Evolutionary conservation across 202 grass and related monocot species (phyloP), one percentile per base, ranked within the genome.

Genomic region (Carex arenaria): DNA sequence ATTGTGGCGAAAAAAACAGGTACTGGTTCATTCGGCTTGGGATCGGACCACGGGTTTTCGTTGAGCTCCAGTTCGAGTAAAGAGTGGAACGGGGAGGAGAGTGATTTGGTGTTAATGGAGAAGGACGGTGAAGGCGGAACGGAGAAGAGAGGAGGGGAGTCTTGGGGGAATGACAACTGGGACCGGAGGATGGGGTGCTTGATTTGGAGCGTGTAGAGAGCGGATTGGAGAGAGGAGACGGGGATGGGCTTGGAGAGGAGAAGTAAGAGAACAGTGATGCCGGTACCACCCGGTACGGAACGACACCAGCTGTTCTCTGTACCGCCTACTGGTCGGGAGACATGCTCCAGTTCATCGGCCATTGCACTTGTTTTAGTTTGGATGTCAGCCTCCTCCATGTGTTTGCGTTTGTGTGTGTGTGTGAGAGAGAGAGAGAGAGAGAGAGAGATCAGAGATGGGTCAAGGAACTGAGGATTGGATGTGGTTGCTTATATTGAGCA

Each of bases 1-100:
- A 90, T 61, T 30, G 93, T 89, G 54, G 93, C 85, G 86, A 88
- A 84, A 68, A 93, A 83, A 70, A 92, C 86, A 6, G 88, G 85
- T 52, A 75, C 22, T 68, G 22, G 62, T 43, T 89, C 73, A 19
- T 45, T 2, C 23, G 78, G 15, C 13, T 59, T 82, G 15, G 71
- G 17, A 5, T 89, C 72, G 7, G 82, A 74, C 95, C 95, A 98
- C 0, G 89, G 91, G 73, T 98, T 95, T 45, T 28, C 47, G 86
- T 95, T 95, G 18, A 98, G 91, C 86, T 98, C 93, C 88, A 67
- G 88, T 89, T 93, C 95, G 67, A 98, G 61, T 72, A 95, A 78
- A 28, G 87, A 70, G 83, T 88, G 51, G 85, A 98, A 93, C 61
- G 71, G n/a, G 17, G 62, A 60, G 15, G 38, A 43, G 8, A 72